Evolutionary conservation across 441 rosid genomes (phyloP), one percentile per base, ranked within the genome.

Genomic region (Jatropha multifida): DNA sequence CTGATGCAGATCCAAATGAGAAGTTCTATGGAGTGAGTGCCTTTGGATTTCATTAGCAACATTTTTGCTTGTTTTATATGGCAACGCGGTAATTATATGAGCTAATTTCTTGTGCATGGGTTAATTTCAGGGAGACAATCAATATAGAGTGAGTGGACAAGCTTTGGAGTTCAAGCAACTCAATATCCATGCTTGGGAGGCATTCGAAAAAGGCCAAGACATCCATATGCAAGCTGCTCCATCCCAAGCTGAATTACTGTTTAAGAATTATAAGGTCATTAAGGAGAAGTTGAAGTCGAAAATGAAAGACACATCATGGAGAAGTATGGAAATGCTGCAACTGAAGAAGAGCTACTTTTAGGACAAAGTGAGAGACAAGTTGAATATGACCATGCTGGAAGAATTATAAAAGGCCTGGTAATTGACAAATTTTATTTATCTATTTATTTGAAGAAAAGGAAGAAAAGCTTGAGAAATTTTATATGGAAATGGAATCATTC

Each of bases 181-280:
- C 20, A 92, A 94, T 71, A 73, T 92, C 68, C 98, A 90, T 81
- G 86, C 97, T 27, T 73, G 88, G 91, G 95, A 91, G 81, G 95
- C 93, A 37, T 91, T 91, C 86, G 97, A 94, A 5, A 93, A 94
- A 83, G 98, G 96, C 48, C 96, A 90, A 78, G 96, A 92, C 78
- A 85, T 93, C 74, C 97, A 94, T 78, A 87, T 91, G 94, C 96
- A 94, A 84, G 93, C 92, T 2, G 97, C 97, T 74, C 97, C 95
- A 23, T 90, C 93, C 38, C 96, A 94, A 79, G 97, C 98, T 74
- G 94, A 92, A 60, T 78, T 91, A 68, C 85, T 92, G 1, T 88
- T 83, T 68, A 86, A 84, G 84, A 94, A 85, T 71, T 88, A 76
- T 62, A 83, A 88, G 85, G 85, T 90, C 74, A 87, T 85, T 17